Evolutionary conservation across 176 grass and related monocot genomes (phyloP), one percentile per base, ranked within the genome.

Genomic region (Oryza glumipatula): DNA sequence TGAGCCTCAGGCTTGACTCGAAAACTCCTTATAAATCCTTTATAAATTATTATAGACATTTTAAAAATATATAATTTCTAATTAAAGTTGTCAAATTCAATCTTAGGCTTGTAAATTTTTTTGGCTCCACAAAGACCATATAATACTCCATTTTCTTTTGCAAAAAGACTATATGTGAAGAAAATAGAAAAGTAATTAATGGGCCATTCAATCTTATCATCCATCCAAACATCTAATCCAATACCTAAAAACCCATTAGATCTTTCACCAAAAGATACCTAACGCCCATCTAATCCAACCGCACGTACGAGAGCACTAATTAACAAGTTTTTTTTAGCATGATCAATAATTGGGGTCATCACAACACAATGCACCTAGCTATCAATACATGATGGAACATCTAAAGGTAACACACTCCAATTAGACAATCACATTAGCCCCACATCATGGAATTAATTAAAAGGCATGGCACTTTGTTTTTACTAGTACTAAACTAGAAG

Each of bases 401-500:
- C 7, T 22, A 63, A 22, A 23, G 8, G 9, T 2, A 63, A 11
- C n/a, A 22, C 58, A 23, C 21, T 63, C 58, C 58, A 9, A 63
- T 63, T 63, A 63, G 58, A 23, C 58, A 22, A 22, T 63, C 9
- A 63, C 19, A 63, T 63, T 63, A 63, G 58, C 4, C 58, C 2
- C 58, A 63, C 23, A 23, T 23, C 58, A 63, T 63, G 58, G 58
- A 63, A 63, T 63, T 23, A 63, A 63, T 63, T 23, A 63, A 63
- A 63, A 63, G 58, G n/a, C 58, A 41, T 36, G 17, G 5, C 6
- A 11, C 30, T 54, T 76, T 76, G 35, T 82, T 76, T 76, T 69
- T 47, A 41, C 30, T 52, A 58, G 1, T 52, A 2, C 17, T 56
- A 15, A 51, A 51, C 48, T 12, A 51, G 15, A 52, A 52, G 54